Evolutionary conservation across 108 stramenopile species (phyloP), one percentile per base, ranked within the genome.

Genomic region (Cyclotella kingstonii): DNA sequence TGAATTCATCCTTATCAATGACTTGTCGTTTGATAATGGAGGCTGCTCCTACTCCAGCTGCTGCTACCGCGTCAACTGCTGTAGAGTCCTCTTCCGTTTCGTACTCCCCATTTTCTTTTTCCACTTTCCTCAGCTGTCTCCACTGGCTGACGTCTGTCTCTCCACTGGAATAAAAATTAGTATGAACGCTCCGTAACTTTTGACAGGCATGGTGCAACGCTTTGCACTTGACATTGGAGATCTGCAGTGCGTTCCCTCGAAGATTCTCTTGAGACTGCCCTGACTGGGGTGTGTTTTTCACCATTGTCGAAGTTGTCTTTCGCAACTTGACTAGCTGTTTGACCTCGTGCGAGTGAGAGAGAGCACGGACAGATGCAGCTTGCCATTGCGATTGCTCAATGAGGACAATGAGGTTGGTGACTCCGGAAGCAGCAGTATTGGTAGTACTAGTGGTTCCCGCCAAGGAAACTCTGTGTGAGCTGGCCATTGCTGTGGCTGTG

Each of bases 151-250:
- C 18, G 35, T 11, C 36, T 11, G 11, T 11, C 36, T 11, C 36
- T 11, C 9, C 36, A 7, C 9, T 56, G 31, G 38, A 51, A 38
- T 76, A 76, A 47, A 76, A 66, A 23, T 50, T 59, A 15, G 80
- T 75, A 30, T 78, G 70, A 8, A 81, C 84, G 35, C 67, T 74
- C 50, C 87, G 72, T 36, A 93, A 68, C 52, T 93, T 93, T 64
- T 89, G 86, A 78, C 91, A 93, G 8, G 91, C 88, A 47, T 90
- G 88, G 42, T 90, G 88, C 59, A 89, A 67, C 5, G 91, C 88
- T 54, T 87, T 68, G 48, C 91, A 83, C 60, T 93, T 93, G 58
- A 86, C 73, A 23, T 83, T 78, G 27, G 79, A 76, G 40, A 83
- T 75, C 21, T 70, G 76, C 12, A 72, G 34, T 47, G n/a, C 69